Base-by-base conservation (phyloP, 257 asterid genomes). In the Salvia miltiorrhiza region DNA sequence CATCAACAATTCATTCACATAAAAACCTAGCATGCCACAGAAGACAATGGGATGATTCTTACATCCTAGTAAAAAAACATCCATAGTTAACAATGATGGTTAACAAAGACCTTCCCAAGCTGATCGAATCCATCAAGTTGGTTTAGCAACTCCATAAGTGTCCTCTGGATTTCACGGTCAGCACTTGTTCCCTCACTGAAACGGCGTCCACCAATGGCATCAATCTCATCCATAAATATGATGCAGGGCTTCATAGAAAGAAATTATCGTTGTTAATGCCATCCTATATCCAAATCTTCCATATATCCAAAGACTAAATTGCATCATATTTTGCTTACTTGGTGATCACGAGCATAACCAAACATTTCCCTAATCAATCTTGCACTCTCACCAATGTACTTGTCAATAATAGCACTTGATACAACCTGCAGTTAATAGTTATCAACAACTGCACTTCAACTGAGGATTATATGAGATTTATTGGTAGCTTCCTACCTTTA, bases 111-210 rank as follows among this genome's bases (percentile, higher is more conserved):
- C 98, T 92, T 89, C 49, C 97, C 98, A 59, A 92, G 96, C 79
- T 86, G 92, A 73, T 92, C 98, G 69, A 92, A 92, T 9, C 98
- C 98, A 85, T 92, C 96, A 73, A 92, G 83, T 78, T 92, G 96
- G 80, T 92, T 92, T 55, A 89, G 89, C 88, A 92, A 77, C 78
- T 92, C 96, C 96, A 92, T 86, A 30, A 92, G 92, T 0, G 98
- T 92, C 80, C 98, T 83, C 65, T 92, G 98, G 73, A 92, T 92
- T 78, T 89, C 98, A 72, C 96, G 95, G 74, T 93, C 97, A 65
- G 96, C 98, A 80, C 97, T 93, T 6, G 98, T 93, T 74, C 98
- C 98, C 81, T 93, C 98, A 14, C 96, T 93, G 79, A 93, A 90
- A 73, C 96, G 95, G 5, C 96, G 89, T 7, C 98, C 98, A 60